A percentile compares a stretch with the other conserved stretches of the same genome.
Evolutionary conservation across 371 early-diverging fungal species (phyloP).

Genomic region (Mortierella sp.): DNA sequence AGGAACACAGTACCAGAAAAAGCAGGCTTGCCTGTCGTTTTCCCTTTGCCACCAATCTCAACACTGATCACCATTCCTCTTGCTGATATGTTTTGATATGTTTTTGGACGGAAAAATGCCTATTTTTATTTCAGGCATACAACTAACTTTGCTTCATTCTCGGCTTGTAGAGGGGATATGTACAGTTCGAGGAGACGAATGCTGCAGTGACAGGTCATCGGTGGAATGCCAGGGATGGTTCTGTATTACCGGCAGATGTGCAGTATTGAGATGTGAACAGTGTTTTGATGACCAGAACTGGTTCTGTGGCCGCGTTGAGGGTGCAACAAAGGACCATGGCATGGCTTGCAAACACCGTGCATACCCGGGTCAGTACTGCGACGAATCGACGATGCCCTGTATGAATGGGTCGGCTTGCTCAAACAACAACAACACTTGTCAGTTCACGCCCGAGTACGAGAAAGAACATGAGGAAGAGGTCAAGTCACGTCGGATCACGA

Average conservation of each 20-base stretch:
- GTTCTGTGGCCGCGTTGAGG: constrained; percentile 55
- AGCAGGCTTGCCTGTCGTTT: neutral
- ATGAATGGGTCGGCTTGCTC: constrained; percentile 25
- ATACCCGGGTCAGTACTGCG: constrained; percentile 25
- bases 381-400: constrained; percentile 52
- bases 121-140: neutral
- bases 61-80: neutral
- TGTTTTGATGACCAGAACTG: constrained; percentile 42
- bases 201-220: constrained; percentile 37
- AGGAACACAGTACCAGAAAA: neutral
- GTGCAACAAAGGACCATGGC: constrained; percentile 34
- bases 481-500: constrained; percentile 46
- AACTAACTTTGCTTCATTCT: neutral
- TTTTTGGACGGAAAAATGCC: too few relatives aligned
- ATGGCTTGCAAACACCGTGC: constrained; percentile 48
- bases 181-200: constrained; percentile 40
- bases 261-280: constrained; percentile 34
- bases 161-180: constrained; percentile 23
- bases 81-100: neutral
- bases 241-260: constrained; percentile 32
- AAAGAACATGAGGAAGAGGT: constrained; percentile 41
- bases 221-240: constrained; percentile 58
- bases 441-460: constrained; percentile 34
- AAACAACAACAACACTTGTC: constrained; percentile 44
- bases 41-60: neutral